These are phyloP conservation scores for Alloteropsis semialata DNA, from an alignment of 176 grass and related monocot genomes.

Conservation along the genomic window DNA sequence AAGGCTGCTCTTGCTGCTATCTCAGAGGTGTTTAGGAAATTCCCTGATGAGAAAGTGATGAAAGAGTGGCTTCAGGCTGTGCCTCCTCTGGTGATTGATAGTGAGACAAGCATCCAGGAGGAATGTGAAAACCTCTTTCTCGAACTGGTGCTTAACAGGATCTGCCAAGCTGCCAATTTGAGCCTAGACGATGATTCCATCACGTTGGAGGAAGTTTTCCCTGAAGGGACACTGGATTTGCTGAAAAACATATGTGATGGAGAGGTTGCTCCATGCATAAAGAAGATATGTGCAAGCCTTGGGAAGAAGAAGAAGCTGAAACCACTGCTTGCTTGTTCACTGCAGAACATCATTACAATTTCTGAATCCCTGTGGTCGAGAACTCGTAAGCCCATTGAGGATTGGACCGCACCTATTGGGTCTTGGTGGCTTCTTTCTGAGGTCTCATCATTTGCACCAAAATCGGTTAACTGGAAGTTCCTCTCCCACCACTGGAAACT, in stretches of 20 bases:
- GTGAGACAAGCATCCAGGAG: slow-evolving; percentile 85
- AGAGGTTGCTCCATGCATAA: slow-evolving; percentile 72
- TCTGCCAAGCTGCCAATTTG: slow-evolving; percentile 57
- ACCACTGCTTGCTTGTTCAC: slow-evolving; percentile 59
- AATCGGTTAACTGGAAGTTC: slow-evolving; percentile 84
- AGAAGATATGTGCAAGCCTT: slow-evolving; percentile 83
- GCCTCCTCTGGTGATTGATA: slow-evolving; percentile 79
- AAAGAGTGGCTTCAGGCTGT: slow-evolving; percentile 90
- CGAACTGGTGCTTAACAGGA: slow-evolving; percentile 80
- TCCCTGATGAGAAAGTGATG: slow-evolving; percentile 64
- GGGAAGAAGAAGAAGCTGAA: slow-evolving; percentile 96
- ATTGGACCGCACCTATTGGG: slow-evolving; percentile 73
- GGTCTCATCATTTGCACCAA: slow-evolving; percentile 71
- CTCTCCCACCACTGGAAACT: slow-evolving; percentile 91
- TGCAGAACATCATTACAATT: slow-evolving; percentile 76
- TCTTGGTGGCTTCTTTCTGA: slow-evolving; percentile 94
- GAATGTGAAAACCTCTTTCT: slow-evolving; percentile 95
- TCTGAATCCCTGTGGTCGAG: slow-evolving; percentile 66
- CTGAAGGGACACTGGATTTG: slow-evolving; percentile 64
- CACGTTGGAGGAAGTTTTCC: slow-evolving; percentile 52
- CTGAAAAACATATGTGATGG: slow-evolving; percentile 76
- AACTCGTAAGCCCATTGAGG: slow-evolving; percentile 56
- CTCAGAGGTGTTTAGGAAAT: slow-evolving; percentile 87
- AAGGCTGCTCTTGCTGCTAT: slow-evolving; percentile 91
- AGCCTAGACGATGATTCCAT: slow-evolving; percentile 35